These are phyloP conservation scores for Apium graveolens DNA, from an alignment of 129 eudicot species.

Conservation along the genomic window DNA sequence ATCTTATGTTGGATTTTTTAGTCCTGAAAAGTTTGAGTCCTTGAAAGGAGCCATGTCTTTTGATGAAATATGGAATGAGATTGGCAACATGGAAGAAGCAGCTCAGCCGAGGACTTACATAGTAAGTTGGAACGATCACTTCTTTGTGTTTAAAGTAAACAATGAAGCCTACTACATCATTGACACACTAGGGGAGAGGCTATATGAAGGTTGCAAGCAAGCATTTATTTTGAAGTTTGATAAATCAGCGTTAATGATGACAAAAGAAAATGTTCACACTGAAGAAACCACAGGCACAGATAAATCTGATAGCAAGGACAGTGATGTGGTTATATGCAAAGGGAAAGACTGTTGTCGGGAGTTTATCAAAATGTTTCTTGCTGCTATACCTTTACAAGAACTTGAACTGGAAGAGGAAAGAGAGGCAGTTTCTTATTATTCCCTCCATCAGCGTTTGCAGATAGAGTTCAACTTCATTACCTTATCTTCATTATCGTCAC, in stretches of 20 bases:
- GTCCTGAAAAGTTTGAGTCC: constrained; percentile 38
- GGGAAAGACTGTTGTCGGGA: constrained; percentile 71
- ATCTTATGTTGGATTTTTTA: constrained; percentile 58
- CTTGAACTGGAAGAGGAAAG: constrained; percentile 50
- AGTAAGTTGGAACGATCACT: constrained; percentile 20
- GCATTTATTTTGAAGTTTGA: constrained; percentile 40
- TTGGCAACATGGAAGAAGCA: constrained; percentile 10
- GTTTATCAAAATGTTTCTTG: constrained; percentile 65
- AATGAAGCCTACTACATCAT: constrained; percentile 34
- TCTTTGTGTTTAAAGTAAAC: constrained; percentile 23
- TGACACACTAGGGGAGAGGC: constrained; percentile 46
- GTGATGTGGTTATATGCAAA: constrained; percentile 27
- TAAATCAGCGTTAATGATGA: constrained; percentile 21
- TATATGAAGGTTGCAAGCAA: constrained; percentile 40
- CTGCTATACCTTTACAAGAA: constrained; percentile 57
- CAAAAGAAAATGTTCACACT: not conserved
- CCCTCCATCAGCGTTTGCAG: constrained; percentile 63
- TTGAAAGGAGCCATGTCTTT: constrained; percentile 48
- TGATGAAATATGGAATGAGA: constrained; percentile 51
- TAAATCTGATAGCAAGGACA: constrained; percentile 1
- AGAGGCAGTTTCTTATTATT: constrained; percentile 41
- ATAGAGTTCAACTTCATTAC: constrained; percentile 62
- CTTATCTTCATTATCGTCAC: constrained; percentile 15
- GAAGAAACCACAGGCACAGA: constrained; percentile 10
- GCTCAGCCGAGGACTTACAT: not conserved